Evolutionary conservation across 768 basidiomycete species (phyloP).

Genomic region (Tylopilus plumbeoviolaceoides): DNA sequence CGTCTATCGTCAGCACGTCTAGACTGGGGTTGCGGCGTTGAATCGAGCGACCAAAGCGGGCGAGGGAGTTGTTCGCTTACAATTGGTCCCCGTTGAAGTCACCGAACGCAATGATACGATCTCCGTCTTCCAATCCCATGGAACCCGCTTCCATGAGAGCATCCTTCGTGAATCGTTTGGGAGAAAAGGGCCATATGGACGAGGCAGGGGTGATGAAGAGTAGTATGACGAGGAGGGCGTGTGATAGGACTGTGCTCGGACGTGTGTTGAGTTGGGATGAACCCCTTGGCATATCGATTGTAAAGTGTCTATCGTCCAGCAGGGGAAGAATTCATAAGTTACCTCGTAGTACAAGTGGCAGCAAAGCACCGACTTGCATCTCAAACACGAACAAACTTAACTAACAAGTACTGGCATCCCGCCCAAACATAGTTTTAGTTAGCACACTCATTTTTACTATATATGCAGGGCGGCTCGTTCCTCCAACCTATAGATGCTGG

Average conservation of each 20-base stretch:
- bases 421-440: too few species aligned
- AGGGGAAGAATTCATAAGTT: not conserved
- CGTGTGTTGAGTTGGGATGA: not conserved
- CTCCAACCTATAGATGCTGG: too few species aligned
- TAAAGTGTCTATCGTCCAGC: not conserved
- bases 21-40: slow-evolving; percentile 42
- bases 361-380: not conserved
- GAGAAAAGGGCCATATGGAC: slow-evolving; percentile 77
- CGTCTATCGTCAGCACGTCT: slow-evolving; percentile 72
- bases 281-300: slow-evolving; percentile 10
- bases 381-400: slow-evolving; percentile 30
- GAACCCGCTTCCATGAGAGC: slow-evolving; percentile 75
- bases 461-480: too few species aligned
- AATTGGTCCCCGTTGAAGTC: slow-evolving; percentile 97
- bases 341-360: too few species aligned
- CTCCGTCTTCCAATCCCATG: slow-evolving; percentile 70
- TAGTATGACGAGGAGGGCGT: slow-evolving; percentile 13
- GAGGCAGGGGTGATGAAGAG: slow-evolving; percentile 20
- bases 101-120: slow-evolving; percentile 81
- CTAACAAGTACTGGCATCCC: too few species aligned
- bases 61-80: slow-evolving; percentile 43
- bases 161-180: slow-evolving; percentile 83
- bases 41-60: not conserved
- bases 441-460: too few species aligned
- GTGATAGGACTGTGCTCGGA: not conserved